These are phyloP conservation scores for Penicillium fuscoglaucum DNA, from an alignment of 2,329 filamentous ascomycete genomes.

Conservation along the genomic window DNA sequence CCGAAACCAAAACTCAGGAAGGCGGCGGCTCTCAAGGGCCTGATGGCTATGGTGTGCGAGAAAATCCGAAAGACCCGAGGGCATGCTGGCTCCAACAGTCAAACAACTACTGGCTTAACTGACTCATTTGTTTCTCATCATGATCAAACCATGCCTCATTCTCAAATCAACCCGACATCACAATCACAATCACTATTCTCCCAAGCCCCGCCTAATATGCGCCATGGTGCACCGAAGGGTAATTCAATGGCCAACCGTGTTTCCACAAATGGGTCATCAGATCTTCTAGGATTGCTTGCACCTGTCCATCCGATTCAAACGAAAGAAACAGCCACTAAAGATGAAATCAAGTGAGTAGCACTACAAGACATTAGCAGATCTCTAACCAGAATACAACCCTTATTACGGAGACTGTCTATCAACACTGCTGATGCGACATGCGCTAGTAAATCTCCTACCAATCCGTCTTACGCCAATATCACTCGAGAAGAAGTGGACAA, in stretches of 20 bases:
- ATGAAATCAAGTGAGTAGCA: neutral
- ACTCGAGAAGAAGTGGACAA: neutral
- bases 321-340: neutral
- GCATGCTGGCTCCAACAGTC: neutral
- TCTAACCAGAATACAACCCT: neutral
- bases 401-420: neutral
- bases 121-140: conserved; percentile 16
- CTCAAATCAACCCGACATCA: conserved; percentile 1
- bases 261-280: neutral
- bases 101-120: neutral
- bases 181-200: conserved; percentile 21
- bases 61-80: conserved; percentile 10
- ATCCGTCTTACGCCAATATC: neutral
- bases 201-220: conserved; percentile 6
- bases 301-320: neutral
- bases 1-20: conserved; percentile 25
- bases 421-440: neutral
- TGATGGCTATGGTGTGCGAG: conserved; percentile 19
- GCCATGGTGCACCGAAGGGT: neutral
- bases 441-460: neutral
- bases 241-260: neutral
- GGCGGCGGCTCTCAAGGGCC: conserved; percentile 12
- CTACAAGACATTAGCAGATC: neutral
- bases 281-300: conserved; percentile 12
- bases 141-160: conserved; percentile 5